phyloP scores from a whole-genome alignment of 1,284 basidiomycete species.

The Tylopilus microsporus region DNA sequence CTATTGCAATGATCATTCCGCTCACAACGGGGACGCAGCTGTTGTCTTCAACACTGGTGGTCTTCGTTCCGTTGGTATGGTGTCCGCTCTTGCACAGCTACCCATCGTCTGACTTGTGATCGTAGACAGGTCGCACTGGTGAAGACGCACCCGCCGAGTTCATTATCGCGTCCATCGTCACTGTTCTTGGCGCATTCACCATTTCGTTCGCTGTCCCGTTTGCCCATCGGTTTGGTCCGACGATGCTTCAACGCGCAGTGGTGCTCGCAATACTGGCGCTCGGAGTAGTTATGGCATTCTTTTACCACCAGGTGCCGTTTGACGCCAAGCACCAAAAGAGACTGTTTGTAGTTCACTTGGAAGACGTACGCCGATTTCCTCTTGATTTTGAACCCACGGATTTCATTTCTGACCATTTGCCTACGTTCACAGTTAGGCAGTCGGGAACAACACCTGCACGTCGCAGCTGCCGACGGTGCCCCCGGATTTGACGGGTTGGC shows the following conservation, averaged over 20 bases:
- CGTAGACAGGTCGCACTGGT: constrained; percentile 70
- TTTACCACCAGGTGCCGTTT: constrained; percentile 64
- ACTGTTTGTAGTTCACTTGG: constrained; percentile 79
- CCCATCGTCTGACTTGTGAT: not conserved
- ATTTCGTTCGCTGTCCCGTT: constrained; percentile 70
- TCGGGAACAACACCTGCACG: constrained; percentile 69
- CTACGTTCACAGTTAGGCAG: constrained; percentile 58
- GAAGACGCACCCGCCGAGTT: constrained; percentile 79
- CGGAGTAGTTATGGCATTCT: constrained; percentile 55
- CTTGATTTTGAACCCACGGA: not conserved
- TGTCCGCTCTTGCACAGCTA: not conserved
- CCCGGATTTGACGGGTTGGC: constrained; percentile 68
- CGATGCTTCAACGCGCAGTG: constrained; percentile 46
- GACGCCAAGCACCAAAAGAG: constrained; percentile 86
- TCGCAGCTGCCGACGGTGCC: constrained; percentile 82
- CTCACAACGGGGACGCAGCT: constrained; percentile 69
- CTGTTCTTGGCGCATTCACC: constrained; percentile 56
- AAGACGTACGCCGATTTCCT: constrained; percentile 61
- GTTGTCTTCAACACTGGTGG: constrained; percentile 68
- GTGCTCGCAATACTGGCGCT: constrained; percentile 46
- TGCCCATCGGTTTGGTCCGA: constrained; percentile 64
- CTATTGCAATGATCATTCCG: constrained; percentile 58
- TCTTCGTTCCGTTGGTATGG: constrained; percentile 88
- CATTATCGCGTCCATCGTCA: constrained; percentile 78
- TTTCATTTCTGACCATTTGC: not conserved